These are phyloP conservation scores for Scolecobasidium constrictum DNA, from an alignment of 2,329 filamentous ascomycete genomes.

Conservation along the genomic window DNA sequence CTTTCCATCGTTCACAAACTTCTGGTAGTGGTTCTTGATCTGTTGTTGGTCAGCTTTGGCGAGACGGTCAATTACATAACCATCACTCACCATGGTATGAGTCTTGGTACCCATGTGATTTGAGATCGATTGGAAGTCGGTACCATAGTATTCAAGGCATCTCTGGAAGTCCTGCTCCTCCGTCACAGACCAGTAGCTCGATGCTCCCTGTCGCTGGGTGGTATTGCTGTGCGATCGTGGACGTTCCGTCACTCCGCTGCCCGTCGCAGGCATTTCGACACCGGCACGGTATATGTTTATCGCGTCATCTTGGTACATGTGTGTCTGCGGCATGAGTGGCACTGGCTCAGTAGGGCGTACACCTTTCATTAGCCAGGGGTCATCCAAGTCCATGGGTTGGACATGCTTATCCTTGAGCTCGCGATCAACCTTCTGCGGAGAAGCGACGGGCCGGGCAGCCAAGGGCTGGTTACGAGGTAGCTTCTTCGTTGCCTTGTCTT, in stretches of 20 bases:
- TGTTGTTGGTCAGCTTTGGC: constrained; percentile 12
- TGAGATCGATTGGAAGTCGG: constrained; percentile 67
- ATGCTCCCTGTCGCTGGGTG: constrained; percentile 43
- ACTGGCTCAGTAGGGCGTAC: not conserved
- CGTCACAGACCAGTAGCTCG: constrained; percentile 80
- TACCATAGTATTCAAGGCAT: constrained; percentile 64
- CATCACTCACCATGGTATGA: constrained; percentile 60
- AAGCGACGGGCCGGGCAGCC: constrained; percentile 16
- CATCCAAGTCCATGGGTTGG: not conserved
- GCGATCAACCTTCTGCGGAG: constrained; percentile 8
- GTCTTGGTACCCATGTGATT: constrained; percentile 75
- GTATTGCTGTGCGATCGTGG: constrained; percentile 15
- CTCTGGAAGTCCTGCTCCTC: constrained; percentile 68
- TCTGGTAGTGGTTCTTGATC: constrained; percentile 38
- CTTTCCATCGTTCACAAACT: constrained; percentile 32
- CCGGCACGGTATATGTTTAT: too few species aligned
- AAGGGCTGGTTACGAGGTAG: constrained; percentile 28
- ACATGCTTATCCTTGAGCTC: constrained; percentile 9
- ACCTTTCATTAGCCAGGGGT: not conserved
- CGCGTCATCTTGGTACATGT: constrained; percentile 6
- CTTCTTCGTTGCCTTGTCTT: constrained; percentile 22
- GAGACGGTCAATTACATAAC: constrained; percentile 1
- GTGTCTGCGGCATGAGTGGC: not conserved
- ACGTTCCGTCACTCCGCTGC: constrained; percentile 3
- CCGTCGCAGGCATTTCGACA: too few species aligned